A percentile compares a stretch with the other conserved stretches of the same genome.
Conservation (phyloP, 2,329 filamentous ascomycete genomes). For the Myotisia sp. region DNA sequence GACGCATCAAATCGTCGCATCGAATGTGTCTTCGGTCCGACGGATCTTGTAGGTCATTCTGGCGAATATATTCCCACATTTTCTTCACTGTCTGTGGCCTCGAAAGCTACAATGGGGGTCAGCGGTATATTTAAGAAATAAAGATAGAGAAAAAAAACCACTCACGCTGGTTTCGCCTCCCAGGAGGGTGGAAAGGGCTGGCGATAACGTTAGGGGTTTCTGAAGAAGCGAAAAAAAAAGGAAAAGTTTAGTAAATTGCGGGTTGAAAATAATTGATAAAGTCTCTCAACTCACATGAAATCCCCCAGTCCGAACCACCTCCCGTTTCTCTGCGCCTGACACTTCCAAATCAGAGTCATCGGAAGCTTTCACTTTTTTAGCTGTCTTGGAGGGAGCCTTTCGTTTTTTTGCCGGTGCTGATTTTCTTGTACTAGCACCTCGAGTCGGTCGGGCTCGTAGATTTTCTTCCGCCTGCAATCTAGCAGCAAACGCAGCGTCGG, state of each 20-base stretch:
- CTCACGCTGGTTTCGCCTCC: conserved; percentile 32
- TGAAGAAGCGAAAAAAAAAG: conserved; percentile 11
- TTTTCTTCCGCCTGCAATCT: conserved; percentile 89
- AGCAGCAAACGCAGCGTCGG: conserved; percentile 76
- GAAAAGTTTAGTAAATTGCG: conserved; percentile 2
- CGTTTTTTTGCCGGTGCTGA: conserved; percentile 44
- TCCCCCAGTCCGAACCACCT: conserved; percentile 63
- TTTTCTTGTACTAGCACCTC: conserved; percentile 53
- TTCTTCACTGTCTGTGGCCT: conserved; percentile 92
- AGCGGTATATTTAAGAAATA: background rate
- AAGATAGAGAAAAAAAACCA: conserved; percentile 16
- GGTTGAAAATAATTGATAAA: no score
- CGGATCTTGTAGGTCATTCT: conserved; percentile 75
- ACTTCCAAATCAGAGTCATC: conserved; percentile 66
- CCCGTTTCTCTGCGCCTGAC: conserved; percentile 48
- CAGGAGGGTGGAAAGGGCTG: conserved; percentile 32
- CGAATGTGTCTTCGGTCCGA: conserved; percentile 80
- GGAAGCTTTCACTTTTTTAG: conserved; percentile 58
- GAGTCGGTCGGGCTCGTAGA: conserved; percentile 56
- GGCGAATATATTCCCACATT: conserved; percentile 91
- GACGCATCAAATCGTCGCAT: conserved; percentile 82
- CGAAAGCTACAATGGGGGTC: conserved; percentile 49
- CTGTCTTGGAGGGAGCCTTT: conserved; percentile 34
- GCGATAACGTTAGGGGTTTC: conserved; percentile 35
- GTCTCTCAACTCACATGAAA: conserved; percentile 66